phyloP scores from a whole-genome alignment of 2,329 filamentous ascomycete genomes.

The Phyllosticta citribraziliensis region DNA sequence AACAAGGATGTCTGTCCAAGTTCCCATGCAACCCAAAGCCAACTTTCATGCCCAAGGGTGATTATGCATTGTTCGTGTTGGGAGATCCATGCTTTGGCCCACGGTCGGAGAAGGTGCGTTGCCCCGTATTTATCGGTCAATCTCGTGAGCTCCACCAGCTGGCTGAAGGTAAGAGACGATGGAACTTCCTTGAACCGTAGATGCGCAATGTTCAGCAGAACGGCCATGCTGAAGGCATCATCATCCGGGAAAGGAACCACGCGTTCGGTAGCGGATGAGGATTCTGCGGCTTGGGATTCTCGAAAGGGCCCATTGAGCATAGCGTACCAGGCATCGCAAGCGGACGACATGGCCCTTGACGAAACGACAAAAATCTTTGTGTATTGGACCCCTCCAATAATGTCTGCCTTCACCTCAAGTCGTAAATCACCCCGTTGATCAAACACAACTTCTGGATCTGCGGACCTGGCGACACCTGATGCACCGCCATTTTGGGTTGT shows the following conservation, averaged over 20 bases:
- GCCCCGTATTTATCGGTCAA: constrained; percentile 21
- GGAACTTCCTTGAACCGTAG: not conserved
- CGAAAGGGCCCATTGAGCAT: constrained; percentile 14
- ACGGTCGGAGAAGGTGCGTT: constrained; percentile 22
- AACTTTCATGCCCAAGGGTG: constrained; percentile 15
- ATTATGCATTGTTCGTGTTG: constrained; percentile 10
- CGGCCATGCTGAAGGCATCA: not conserved
- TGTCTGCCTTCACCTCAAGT: not conserved
- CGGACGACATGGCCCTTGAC: constrained; percentile 12
- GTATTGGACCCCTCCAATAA: too few relatives aligned
- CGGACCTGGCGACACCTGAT: too few relatives aligned
- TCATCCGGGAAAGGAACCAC: not conserved
- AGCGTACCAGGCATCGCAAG: constrained; percentile 16
- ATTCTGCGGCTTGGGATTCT: not conserved
- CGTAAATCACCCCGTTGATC: not conserved
- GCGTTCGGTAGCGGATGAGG: not conserved
- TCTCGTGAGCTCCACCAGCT: constrained; percentile 20
- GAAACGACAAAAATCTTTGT: constrained; percentile 12
- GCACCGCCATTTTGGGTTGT: too few relatives aligned
- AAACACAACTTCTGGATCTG: not conserved
- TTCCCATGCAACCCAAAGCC: constrained; percentile 19
- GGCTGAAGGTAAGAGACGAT: constrained; percentile 14
- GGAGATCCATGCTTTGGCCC: constrained; percentile 13
- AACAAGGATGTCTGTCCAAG: constrained; percentile 18
- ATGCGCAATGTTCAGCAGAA: not conserved